Conservation (phyloP, 441 rosid genomes). For the Flueggea neowawraea region DNA sequence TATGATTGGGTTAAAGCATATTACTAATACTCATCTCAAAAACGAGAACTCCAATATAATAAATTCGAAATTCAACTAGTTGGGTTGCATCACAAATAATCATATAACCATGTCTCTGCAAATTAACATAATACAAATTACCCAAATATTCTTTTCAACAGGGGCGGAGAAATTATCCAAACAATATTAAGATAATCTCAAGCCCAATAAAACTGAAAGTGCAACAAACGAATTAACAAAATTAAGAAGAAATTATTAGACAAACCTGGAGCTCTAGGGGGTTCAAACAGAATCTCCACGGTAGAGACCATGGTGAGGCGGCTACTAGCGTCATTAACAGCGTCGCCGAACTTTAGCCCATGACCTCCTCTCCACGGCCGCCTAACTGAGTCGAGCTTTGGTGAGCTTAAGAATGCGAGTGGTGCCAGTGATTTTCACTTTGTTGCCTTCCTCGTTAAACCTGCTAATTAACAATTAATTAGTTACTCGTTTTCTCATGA, state of each 20-base stretch:
- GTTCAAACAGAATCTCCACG: slow-evolving; percentile 75
- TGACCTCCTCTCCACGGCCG: slow-evolving; percentile 64
- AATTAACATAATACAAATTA: no score
- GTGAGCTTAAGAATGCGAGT: slow-evolving; percentile 65
- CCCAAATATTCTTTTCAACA: no score
- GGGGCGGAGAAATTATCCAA: no score
- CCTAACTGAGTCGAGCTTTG: slow-evolving; percentile 56
- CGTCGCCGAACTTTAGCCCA: slow-evolving; percentile 85
- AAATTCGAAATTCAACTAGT: no score
- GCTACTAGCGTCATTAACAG: slow-evolving; percentile 62
- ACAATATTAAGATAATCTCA: no score
- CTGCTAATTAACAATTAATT: slow-evolving; percentile 12
- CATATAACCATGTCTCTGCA: no score
- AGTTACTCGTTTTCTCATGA: no score
- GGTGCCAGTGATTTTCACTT: slow-evolving; percentile 63
- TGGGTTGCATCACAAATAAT: no score
- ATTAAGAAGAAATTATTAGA: no score
- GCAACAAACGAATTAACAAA: no score
- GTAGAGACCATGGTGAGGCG: slow-evolving; percentile 84
- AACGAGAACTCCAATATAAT: neutral
- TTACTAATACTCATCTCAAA: neutral
- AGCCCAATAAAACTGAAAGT: no score
- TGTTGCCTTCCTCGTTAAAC: slow-evolving; percentile 66
- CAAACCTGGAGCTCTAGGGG: slow-evolving; percentile 60
- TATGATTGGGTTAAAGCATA: no score